Conservation (phyloP, 73 alveolate species). For the Blepharisma stoltei region DNA sequence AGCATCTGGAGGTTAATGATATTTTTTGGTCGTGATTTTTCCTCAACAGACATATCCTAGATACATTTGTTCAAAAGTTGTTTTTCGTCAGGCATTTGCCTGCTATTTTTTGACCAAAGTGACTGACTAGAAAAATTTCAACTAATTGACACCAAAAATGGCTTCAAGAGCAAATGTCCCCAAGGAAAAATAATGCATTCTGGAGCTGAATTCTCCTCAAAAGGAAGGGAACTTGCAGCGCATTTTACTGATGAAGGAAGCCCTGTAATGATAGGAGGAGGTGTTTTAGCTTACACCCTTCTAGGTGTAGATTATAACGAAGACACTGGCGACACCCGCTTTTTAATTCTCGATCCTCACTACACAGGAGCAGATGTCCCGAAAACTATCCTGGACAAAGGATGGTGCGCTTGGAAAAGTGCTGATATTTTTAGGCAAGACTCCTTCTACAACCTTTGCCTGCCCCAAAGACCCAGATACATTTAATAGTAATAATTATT, state of each 20-base stretch:
- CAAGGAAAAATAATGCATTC: no score
- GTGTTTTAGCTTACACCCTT: conserved; percentile 87
- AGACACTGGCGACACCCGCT: conserved; percentile 75
- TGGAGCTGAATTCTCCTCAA: conserved; percentile 58
- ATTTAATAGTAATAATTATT: not conserved
- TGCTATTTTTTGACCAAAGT: no score
- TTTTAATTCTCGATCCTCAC: conserved; percentile 93
- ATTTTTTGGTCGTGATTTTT: no score
- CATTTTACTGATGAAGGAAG: conserved; percentile 85
- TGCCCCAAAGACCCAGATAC: conserved; percentile 61
- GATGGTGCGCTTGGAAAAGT: conserved; percentile 91
- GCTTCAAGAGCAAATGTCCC: no score
- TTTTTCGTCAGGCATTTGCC: no score
- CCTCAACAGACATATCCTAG: no score
- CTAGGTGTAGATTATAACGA: conserved; percentile 88
- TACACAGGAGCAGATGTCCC: conserved; percentile 84
- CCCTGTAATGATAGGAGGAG: conserved; percentile 98
- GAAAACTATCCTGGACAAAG: conserved; percentile 73
- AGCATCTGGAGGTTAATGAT: conserved; percentile 63
- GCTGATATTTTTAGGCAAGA: conserved; percentile 81
- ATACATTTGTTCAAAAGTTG: no score
- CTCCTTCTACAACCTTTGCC: conserved; percentile 80
- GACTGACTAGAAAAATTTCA: no score
- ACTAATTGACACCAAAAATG: no score
- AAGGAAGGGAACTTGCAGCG: conserved; percentile 74